Conservation (phyloP, 2,329 filamentous ascomycete genomes). For the Fusarium haematococcum region DNA sequence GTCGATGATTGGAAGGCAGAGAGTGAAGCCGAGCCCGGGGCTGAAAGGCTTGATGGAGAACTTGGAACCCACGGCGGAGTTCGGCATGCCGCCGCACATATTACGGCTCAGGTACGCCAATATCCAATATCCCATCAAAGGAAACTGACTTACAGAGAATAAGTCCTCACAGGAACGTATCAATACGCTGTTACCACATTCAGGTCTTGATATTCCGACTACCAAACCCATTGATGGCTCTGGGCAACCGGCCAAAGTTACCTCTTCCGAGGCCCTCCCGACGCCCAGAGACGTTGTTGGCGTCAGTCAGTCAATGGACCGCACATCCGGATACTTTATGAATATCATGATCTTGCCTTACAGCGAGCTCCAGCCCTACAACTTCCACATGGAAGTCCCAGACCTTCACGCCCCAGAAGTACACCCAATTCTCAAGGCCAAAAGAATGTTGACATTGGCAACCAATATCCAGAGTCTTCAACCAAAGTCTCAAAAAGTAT, state of each 20-base stretch:
- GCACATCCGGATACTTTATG: not conserved
- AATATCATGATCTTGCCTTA: not conserved
- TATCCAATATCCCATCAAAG: not conserved
- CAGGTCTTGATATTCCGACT: not conserved
- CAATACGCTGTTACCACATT: not conserved
- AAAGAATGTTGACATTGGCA: not conserved
- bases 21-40: not conserved
- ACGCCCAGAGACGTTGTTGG: not conserved
- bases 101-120: not conserved
- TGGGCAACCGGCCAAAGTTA: not conserved
- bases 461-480: not conserved
- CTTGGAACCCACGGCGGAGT: not conserved
- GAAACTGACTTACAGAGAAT: not conserved
- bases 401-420: not conserved
- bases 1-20: slow-evolving; percentile 37
- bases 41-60: not conserved
- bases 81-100: not conserved
- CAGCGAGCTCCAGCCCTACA: not conserved
- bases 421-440: not conserved
- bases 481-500: not conserved
- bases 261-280: not conserved
- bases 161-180: not conserved
- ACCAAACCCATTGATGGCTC: not conserved
- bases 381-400: not conserved
- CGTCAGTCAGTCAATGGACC: not conserved